Percentiles rank a stretch among this genome's conserved stretches.
Conservation (phyloP, 176 grass and related monocot species). For the Elaeis guineensis region DNA sequence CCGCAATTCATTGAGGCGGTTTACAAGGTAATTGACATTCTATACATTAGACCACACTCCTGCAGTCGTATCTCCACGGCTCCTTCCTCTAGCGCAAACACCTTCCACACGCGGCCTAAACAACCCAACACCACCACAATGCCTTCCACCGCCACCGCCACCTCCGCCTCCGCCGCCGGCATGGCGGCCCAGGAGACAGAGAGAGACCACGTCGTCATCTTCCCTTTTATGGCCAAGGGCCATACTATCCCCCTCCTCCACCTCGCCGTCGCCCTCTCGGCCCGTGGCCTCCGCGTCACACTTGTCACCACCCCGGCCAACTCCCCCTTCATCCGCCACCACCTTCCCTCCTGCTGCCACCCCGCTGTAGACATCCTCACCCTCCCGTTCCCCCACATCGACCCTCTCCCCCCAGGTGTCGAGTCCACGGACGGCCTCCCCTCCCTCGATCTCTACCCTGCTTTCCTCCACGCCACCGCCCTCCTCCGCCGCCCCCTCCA, state of each 20-base stretch:
- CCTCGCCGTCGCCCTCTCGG: constrained; percentile 36
- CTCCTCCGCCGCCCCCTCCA: constrained; percentile 38
- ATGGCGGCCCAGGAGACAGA: background rate
- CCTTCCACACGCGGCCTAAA: no score
- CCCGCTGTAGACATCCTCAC: constrained; percentile 18
- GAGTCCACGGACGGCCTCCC: constrained; percentile 53
- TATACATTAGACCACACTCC: no score
- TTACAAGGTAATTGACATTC: no score
- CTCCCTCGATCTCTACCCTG: constrained; percentile 28
- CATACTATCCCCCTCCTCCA: constrained; percentile 60
- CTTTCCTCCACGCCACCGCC: constrained; percentile 46
- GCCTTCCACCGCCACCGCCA: no score
- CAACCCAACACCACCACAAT: no score
- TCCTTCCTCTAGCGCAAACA: no score
- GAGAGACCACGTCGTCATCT: constrained; percentile 44
- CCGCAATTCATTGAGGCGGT: no score
- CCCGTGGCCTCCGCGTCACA: constrained; percentile 29
- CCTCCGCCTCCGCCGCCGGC: background rate
- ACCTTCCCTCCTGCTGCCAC: constrained; percentile 6
- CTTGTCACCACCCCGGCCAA: constrained; percentile 49
- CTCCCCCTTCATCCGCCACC: constrained; percentile 24
- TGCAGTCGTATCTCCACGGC: no score
- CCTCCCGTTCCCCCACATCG: constrained; percentile 38
- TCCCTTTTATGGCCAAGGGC: constrained; percentile 83
- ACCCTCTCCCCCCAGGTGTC: constrained; percentile 21